These are phyloP conservation scores for Cudoniella acicularis DNA, from an alignment of 495 filamentous ascomycete genomes.

Conservation along the genomic window DNA sequence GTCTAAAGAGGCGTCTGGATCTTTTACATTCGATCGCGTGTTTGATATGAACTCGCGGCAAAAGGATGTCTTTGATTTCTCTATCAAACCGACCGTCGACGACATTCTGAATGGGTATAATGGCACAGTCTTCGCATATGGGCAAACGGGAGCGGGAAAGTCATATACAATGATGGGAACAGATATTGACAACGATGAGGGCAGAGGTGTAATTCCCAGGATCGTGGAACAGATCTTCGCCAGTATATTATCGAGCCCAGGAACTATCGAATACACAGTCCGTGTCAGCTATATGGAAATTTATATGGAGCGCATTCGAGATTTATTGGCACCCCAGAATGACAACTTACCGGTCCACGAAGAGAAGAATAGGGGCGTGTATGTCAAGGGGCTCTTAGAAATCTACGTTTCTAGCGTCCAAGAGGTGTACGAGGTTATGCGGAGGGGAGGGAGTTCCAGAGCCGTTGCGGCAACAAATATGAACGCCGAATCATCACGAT, in stretches of 20 bases:
- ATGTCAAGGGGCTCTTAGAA: slow-evolving; percentile 93
- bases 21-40: slow-evolving; percentile 96
- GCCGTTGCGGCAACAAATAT: slow-evolving; percentile 99
- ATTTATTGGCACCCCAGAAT: slow-evolving; percentile 85
- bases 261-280: slow-evolving; percentile 96
- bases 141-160: slow-evolving; percentile 97
- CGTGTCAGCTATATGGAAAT: slow-evolving; percentile 99
- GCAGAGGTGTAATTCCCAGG: slow-evolving; percentile 91
- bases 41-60: slow-evolving; percentile 90
- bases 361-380: slow-evolving; percentile 92
- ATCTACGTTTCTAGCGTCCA: slow-evolving; percentile 94
- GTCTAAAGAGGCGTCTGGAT: slow-evolving; percentile 77
- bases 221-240: slow-evolving; percentile 98
- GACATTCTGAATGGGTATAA: slow-evolving; percentile 99
- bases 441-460: slow-evolving; percentile 80
- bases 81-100: slow-evolving; percentile 91
- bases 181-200: slow-evolving; percentile 86
- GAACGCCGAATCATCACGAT: slow-evolving; percentile 98
- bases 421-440: slow-evolving; percentile 97
- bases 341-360: slow-evolving; percentile 97
- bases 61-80: slow-evolving; percentile 92
- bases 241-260: slow-evolving; percentile 84
- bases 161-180: slow-evolving; percentile 99
- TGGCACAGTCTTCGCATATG: slow-evolving; percentile 97
- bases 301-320: slow-evolving; percentile 97